phyloP scores from a whole-genome alignment of 768 basidiomycete species.

The Kwoniella europaea region DNA sequence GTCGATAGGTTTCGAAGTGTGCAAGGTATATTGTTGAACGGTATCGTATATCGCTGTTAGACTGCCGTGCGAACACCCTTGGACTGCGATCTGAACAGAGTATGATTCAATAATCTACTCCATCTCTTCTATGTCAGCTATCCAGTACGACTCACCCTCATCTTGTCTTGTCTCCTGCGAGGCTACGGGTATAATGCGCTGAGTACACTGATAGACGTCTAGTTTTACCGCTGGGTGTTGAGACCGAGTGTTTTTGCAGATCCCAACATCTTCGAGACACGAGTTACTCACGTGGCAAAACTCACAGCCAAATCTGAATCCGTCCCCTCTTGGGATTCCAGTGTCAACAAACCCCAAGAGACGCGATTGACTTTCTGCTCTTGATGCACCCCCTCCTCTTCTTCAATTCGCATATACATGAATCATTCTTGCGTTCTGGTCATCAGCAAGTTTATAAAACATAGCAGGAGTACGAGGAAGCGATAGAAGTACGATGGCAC shows the following conservation, averaged over 20 bases:
- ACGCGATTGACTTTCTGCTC: constrained; percentile 3
- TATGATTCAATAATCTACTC: too few species aligned
- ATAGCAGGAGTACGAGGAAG: background rate
- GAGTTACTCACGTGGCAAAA: background rate
- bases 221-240: too few species aligned
- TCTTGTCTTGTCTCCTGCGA: background rate
- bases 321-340: background rate
- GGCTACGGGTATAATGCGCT: too few species aligned
- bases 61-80: constrained; percentile 91
- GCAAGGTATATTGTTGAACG: constrained; percentile 68
- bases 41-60: constrained; percentile 71
- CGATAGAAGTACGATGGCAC: constrained; percentile 29
- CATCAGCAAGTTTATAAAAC: too few species aligned
- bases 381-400: background rate
- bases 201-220: too few species aligned
- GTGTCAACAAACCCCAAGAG: constrained; percentile 6
- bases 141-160: background rate
- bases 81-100: constrained; percentile 72
- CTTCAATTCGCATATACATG: background rate
- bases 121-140: too few species aligned
- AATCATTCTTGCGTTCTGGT: too few species aligned
- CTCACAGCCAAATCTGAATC: background rate
- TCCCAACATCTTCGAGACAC: background rate
- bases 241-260: background rate
- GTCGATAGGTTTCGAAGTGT: constrained; percentile 73